phyloP scores from a whole-genome alignment of 164 flowering plant species.

The Tetrastigma voinierianum region DNA sequence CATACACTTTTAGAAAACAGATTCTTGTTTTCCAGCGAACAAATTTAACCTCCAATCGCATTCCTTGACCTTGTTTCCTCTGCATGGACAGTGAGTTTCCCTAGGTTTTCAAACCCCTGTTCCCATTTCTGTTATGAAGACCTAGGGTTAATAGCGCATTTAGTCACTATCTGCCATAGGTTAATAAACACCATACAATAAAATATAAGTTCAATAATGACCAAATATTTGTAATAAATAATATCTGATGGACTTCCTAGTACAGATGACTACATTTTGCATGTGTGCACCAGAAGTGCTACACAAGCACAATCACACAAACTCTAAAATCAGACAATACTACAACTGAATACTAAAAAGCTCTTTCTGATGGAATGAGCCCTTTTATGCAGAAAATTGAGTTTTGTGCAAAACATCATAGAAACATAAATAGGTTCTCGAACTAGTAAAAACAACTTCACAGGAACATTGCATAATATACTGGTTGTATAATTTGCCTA shows the following conservation, averaged over 20 bases:
- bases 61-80: constrained; percentile 77
- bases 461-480: neutral
- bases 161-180: constrained; percentile 62
- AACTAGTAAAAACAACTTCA: neutral
- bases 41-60: constrained; percentile 65
- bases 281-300: too few relatives aligned
- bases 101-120: constrained; percentile 31
- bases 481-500: too few relatives aligned
- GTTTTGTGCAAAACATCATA: neutral
- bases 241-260: too few relatives aligned
- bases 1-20: constrained; percentile 90
- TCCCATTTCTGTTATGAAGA: constrained; percentile 31
- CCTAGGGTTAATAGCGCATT: constrained; percentile 47
- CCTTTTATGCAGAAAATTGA: neutral
- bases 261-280: too few relatives aligned
- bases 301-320: neutral
- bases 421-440: neutral
- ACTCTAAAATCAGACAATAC: neutral
- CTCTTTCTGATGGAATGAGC: neutral
- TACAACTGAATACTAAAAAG: neutral
- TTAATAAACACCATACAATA: neutral
- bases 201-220: neutral
- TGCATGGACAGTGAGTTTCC: constrained; percentile 64
- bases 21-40: constrained; percentile 71
- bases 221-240: neutral